Conservation (phyloP, 257 asterid species). For the Lantana camara region DNA sequence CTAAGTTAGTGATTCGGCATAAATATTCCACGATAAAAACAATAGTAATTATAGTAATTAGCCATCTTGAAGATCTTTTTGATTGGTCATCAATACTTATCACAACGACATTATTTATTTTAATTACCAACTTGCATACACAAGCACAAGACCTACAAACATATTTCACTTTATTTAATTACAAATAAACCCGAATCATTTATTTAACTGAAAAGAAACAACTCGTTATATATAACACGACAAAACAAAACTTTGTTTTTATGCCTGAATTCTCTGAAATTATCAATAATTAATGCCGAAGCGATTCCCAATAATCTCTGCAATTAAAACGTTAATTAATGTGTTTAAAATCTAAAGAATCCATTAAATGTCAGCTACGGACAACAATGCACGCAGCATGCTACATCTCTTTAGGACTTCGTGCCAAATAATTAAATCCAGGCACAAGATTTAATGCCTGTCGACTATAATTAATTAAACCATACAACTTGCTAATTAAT, state of each 20-base stretch:
- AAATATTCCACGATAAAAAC: no score
- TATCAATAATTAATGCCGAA: slow-evolving; percentile 3
- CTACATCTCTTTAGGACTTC: slow-evolving; percentile 44
- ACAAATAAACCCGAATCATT: neutral
- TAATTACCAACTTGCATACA: slow-evolving; percentile 15
- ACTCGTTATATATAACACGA: slow-evolving; percentile 8
- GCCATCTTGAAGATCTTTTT: neutral
- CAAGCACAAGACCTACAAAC: slow-evolving; percentile 8
- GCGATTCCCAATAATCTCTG: slow-evolving; percentile 24
- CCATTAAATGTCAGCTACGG: slow-evolving; percentile 22
- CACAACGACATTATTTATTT: slow-evolving; percentile 6
- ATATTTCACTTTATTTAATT: slow-evolving; percentile 1
- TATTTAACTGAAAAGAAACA: neutral
- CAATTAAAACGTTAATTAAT: slow-evolving; percentile 5
- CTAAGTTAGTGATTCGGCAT: no score
- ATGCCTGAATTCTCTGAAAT: neutral
- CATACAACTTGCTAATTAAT: slow-evolving; percentile 25
- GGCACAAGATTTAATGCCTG: slow-evolving; percentile 46
- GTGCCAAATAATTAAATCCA: slow-evolving; percentile 26
- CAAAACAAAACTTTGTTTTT: slow-evolving; percentile 12
- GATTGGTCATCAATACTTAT: no score
- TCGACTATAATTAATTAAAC: slow-evolving; percentile 26
- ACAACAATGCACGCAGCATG: slow-evolving; percentile 42
- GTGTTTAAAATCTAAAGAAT: no score
- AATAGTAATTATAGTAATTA: no score